These are phyloP conservation scores for Cicer bijugum DNA, from an alignment of 306 rosid species.

Conservation along the genomic window DNA sequence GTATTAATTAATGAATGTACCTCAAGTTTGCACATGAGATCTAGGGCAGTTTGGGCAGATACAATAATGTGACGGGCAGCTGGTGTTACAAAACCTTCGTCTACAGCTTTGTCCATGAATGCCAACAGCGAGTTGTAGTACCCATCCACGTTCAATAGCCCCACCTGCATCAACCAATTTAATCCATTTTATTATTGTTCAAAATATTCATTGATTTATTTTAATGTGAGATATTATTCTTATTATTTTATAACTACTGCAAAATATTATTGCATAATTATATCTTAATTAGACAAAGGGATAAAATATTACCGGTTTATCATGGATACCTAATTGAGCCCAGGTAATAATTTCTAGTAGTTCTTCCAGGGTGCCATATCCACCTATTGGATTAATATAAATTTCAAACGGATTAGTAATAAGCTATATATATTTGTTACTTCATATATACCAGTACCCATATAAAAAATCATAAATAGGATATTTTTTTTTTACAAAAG, in stretches of 20 bases:
- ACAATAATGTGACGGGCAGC: slow-evolving; percentile 97
- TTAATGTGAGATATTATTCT: not conserved
- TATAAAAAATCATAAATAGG: not conserved
- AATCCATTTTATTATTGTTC: too few species aligned
- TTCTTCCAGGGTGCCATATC: slow-evolving; percentile 93
- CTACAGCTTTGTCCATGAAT: slow-evolving; percentile 94
- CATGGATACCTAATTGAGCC: slow-evolving; percentile 95
- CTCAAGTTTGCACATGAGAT: slow-evolving; percentile 91
- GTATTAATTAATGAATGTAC: slow-evolving; percentile 43
- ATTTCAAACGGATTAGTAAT: slow-evolving; percentile 1
- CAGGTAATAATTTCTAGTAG: slow-evolving; percentile 86
- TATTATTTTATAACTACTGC: too few species aligned
- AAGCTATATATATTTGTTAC: too few species aligned
- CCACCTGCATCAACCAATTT: slow-evolving; percentile 55
- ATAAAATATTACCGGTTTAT: slow-evolving; percentile 71
- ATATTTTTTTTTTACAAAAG: not conserved
- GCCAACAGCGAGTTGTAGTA: slow-evolving; percentile 84
- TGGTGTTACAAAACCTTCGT: slow-evolving; percentile 88
- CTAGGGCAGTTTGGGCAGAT: slow-evolving; percentile 95
- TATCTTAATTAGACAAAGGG: not conserved
- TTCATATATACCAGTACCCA: not conserved
- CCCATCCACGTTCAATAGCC: slow-evolving; percentile 93
- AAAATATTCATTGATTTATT: not conserved
- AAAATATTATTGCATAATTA: too few species aligned
- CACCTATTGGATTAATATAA: slow-evolving; percentile 54